These are phyloP conservation scores for Talaromyces rugulosus DNA, from an alignment of 2,329 filamentous ascomycete species.

Conservation along the genomic window DNA sequence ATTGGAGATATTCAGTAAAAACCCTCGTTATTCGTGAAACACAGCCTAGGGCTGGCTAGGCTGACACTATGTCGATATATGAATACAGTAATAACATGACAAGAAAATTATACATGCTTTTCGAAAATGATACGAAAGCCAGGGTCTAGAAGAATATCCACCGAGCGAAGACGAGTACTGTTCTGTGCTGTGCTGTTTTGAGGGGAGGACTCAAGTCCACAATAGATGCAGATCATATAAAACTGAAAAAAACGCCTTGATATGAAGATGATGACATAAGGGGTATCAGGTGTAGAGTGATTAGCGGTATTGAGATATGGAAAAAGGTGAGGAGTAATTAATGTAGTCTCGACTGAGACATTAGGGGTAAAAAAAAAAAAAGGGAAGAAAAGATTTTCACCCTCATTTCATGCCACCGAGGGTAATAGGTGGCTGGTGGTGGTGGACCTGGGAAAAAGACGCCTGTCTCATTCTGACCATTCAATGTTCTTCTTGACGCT, in stretches of 20 bases:
- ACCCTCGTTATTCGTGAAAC: neutral
- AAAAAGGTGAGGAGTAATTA: neutral
- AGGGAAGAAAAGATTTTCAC: neutral
- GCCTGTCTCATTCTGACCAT: conserved; percentile 20
- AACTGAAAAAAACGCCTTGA: neutral
- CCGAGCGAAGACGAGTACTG: neutral
- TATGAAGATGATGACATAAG: neutral
- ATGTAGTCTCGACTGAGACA: neutral
- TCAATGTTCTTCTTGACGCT: conserved; percentile 36
- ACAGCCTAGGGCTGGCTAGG: neutral
- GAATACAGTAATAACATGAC: neutral
- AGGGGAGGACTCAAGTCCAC: neutral
- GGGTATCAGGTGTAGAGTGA: neutral
- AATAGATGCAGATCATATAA: neutral
- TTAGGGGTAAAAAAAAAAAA: neutral
- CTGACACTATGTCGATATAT: neutral
- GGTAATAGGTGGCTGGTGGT: neutral
- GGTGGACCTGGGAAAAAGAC: neutral
- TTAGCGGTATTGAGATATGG: neutral
- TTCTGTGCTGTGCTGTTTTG: neutral
- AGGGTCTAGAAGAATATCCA: neutral
- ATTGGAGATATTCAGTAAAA: neutral
- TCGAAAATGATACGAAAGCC: neutral
- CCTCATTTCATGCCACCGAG: neutral
- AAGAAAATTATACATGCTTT: neutral